Conservation (phyloP, 1,284 basidiomycete species). For the Omphalotus olearius region DNA sequence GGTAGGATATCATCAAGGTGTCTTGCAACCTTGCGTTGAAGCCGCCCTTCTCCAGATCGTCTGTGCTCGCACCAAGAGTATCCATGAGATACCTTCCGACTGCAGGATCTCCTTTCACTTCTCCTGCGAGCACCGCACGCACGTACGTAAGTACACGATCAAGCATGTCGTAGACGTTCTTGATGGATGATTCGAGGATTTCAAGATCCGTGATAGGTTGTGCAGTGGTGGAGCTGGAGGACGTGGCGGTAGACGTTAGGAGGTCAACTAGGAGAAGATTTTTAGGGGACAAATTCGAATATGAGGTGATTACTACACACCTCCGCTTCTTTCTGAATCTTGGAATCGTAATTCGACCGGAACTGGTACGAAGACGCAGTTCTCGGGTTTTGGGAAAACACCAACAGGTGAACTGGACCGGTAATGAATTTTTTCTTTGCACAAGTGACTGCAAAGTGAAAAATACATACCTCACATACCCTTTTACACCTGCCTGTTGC, state of each 20-base stretch:
- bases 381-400: constrained; percentile 84
- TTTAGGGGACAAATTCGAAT: neutral
- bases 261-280: constrained; percentile 61
- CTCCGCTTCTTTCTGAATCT: constrained; percentile 78
- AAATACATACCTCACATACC: constrained; percentile 75
- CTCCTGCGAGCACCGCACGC: constrained; percentile 74
- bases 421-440: constrained; percentile 12
- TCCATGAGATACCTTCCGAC: constrained; percentile 93
- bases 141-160: constrained; percentile 88
- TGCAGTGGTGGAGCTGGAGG: constrained; percentile 44
- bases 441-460: neutral
- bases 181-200: constrained; percentile 68
- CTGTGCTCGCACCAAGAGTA: constrained; percentile 69
- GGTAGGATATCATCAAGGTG: constrained; percentile 91
- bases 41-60: constrained; percentile 66
- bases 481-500: constrained; percentile 78
- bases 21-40: constrained; percentile 85
- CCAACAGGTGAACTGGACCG: constrained; percentile 72
- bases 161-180: constrained; percentile 74
- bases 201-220: constrained; percentile 61
- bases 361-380: constrained; percentile 88
- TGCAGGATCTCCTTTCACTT: constrained; percentile 79
- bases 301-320: constrained; percentile 42
- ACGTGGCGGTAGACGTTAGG: constrained; percentile 51
- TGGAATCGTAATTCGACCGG: constrained; percentile 80